Percentiles rank a stretch among this genome's conserved stretches.
Evolutionary conservation across 352 stramenopile species (phyloP).

Genomic region (Phytophthora podocarpi): DNA sequence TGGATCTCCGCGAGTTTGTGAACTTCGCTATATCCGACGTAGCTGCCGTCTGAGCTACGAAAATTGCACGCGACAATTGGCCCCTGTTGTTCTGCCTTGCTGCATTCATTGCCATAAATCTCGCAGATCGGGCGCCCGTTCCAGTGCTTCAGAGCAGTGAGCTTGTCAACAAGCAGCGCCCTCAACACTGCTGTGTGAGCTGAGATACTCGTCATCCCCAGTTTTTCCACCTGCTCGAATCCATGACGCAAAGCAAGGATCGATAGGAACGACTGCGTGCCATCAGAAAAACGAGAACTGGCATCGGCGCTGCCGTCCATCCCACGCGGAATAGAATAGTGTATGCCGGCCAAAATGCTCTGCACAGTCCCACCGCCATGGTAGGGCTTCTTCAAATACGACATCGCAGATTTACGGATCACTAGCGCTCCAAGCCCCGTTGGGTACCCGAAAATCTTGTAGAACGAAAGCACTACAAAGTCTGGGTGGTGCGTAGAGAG

Average conservation of each 20-base stretch:
- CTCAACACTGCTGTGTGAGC: constrained; percentile 57
- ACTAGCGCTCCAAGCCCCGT: constrained; percentile 72
- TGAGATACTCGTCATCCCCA: constrained; percentile 55
- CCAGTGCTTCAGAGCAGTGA: constrained; percentile 54
- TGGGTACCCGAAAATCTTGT: constrained; percentile 84
- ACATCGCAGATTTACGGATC: constrained; percentile 43
- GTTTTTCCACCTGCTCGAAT: constrained; percentile 44
- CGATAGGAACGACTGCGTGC: constrained; percentile 70
- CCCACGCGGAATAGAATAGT: constrained; percentile 44
- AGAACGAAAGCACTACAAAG: constrained; percentile 82
- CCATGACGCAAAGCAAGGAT: constrained; percentile 66
- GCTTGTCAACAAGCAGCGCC: constrained; percentile 37
- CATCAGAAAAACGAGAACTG: constrained; percentile 56
- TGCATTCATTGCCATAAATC: constrained; percentile 52
- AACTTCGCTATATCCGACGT: constrained; percentile 75
- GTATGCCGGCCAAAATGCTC: constrained; percentile 55
- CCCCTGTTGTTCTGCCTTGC: constrained; percentile 24
- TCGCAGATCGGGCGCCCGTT: constrained; percentile 52
- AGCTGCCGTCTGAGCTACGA: constrained; percentile 50
- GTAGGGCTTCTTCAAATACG: constrained; percentile 55
- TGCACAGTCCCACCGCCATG: constrained; percentile 71
- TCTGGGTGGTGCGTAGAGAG: constrained; percentile 51
- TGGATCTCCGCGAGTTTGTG: constrained; percentile 70
- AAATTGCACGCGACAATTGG: constrained; percentile 75
- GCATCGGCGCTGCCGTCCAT: constrained; percentile 10